Conservation (phyloP, 2,329 filamentous ascomycete genomes). For the Beauveria australis region DNA sequence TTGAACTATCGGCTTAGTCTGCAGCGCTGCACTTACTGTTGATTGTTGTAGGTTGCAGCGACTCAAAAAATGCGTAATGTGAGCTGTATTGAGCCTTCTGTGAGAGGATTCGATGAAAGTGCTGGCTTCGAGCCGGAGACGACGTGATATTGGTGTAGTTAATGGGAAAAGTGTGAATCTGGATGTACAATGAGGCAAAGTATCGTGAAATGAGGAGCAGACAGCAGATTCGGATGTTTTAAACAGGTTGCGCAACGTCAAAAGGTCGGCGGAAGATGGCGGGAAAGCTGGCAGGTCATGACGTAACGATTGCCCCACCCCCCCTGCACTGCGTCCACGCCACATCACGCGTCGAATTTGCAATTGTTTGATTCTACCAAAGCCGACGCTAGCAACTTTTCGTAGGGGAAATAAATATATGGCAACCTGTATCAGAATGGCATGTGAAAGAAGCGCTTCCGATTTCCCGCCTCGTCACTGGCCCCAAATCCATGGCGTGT, state of each 20-base stretch:
- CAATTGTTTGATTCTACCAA: background rate
- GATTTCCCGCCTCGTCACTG: background rate
- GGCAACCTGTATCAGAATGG: background rate
- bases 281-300: conserved; percentile 9
- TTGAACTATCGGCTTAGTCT: background rate
- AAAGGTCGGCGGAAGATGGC: background rate
- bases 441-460: background rate
- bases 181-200: background rate
- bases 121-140: background rate
- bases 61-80: background rate
- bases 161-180: background rate
- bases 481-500: background rate
- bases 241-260: background rate
- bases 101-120: background rate
- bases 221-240: background rate
- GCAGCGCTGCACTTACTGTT: background rate
- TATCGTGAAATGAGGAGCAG: background rate
- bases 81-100: background rate
- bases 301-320: conserved; percentile 10
- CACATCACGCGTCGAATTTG: background rate
- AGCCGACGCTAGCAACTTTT: background rate
- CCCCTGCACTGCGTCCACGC: background rate
- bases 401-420: background rate
- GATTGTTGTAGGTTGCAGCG: background rate
- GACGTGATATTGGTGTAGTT: background rate